A percentile compares a stretch with the other conserved stretches of the same genome.
phyloP scores from a whole-genome alignment of 2,329 filamentous ascomycete genomes.

The Pseudogymnoascus sp. region DNA sequence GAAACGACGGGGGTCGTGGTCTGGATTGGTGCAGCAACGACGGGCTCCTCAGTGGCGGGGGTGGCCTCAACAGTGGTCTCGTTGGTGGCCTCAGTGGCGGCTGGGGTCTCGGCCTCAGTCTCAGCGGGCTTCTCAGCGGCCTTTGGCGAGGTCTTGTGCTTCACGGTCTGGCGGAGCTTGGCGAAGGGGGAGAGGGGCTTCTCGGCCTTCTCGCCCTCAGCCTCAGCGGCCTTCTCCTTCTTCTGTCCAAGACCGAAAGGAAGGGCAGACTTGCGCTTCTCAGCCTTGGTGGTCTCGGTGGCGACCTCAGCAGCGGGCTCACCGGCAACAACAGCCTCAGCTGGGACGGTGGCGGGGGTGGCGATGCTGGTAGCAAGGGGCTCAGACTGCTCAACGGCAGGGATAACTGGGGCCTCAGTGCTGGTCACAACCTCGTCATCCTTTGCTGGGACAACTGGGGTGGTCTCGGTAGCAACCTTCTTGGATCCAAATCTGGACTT shows the following conservation, averaged over 20 bases:
- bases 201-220: conserved; percentile 32
- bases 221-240: conserved; percentile 47
- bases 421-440: conserved; percentile 21
- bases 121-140: conserved; percentile 28
- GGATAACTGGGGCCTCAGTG: conserved; percentile 26
- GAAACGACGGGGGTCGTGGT: conserved; percentile 24
- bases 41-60: conserved; percentile 14
- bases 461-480: conserved; percentile 19
- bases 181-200: conserved; percentile 28
- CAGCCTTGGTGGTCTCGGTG: conserved; percentile 33
- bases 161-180: conserved; percentile 29
- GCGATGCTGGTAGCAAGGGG: conserved; percentile 23
- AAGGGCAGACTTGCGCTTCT: conserved; percentile 55
- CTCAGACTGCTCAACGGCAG: conserved; percentile 25
- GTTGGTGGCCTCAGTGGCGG: conserved; percentile 14
- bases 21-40: conserved; percentile 15
- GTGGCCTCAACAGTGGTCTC: conserved; percentile 9
- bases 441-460: conserved; percentile 24
- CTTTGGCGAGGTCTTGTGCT: conserved; percentile 26
- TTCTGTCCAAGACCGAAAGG: conserved; percentile 54
- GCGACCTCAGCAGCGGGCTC: conserved; percentile 30
- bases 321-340: conserved; percentile 25
- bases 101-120: conserved; percentile 19
- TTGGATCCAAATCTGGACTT: conserved; percentile 24
- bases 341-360: conserved; percentile 25